Evolutionary conservation across 1,284 basidiomycete species (phyloP).

Genomic region (Rhodotorula sp.): DNA sequence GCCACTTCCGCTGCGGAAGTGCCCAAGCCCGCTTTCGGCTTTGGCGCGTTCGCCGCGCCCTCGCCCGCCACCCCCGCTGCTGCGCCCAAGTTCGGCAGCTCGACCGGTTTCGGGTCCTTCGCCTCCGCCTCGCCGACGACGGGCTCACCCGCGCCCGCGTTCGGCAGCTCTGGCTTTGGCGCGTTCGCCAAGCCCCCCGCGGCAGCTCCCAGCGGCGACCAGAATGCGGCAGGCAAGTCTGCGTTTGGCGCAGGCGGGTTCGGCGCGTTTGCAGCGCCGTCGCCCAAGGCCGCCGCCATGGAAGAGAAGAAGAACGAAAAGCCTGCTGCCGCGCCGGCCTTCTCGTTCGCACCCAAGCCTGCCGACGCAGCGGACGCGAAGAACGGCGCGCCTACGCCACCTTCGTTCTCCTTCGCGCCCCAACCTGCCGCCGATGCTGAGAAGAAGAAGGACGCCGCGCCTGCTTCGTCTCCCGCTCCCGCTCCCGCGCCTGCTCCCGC

Average conservation of each 20-base stretch:
- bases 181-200: not conserved
- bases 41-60: constrained; percentile 1
- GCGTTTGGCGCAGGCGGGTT: constrained; percentile 5
- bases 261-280: not conserved
- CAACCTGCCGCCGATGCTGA: not conserved
- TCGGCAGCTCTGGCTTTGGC: constrained; percentile 8
- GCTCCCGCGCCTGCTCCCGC: not conserved
- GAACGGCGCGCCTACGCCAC: not conserved
- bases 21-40: not conserved
- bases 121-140: not conserved
- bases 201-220: not conserved
- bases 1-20: not conserved
- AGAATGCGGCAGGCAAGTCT: not conserved
- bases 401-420: no score
- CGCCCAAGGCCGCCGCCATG: not conserved
- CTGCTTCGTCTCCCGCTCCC: not conserved
- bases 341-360: constrained; percentile 17
- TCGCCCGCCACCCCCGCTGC: not conserved
- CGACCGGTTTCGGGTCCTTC: not conserved
- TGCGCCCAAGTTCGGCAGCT: constrained; percentile 5
- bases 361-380: not conserved
- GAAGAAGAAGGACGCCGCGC: not conserved
- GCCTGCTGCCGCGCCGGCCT: constrained; percentile 3
- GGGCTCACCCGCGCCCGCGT: not conserved
- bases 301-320: not conserved